Percentiles rank a stretch among this genome's conserved stretches.
These are phyloP conservation scores for Exophiala aquamarina DNA, from an alignment of 2,329 filamentous ascomycete genomes.

Conservation along the genomic window DNA sequence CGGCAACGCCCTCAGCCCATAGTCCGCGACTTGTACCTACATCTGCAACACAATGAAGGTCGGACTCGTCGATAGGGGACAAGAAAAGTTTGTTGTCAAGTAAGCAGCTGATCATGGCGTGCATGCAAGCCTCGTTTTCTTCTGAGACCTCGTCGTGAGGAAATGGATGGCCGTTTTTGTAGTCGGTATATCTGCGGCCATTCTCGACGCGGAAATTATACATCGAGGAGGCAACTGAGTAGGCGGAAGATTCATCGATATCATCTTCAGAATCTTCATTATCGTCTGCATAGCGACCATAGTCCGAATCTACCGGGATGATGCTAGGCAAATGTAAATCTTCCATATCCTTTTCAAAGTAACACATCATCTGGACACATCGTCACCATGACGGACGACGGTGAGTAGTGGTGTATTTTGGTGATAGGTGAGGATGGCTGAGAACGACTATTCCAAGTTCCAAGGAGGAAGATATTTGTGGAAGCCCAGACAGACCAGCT, in stretches of 20 bases:
- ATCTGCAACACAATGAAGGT: slow-evolving; percentile 30
- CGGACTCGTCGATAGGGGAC: slow-evolving; percentile 22
- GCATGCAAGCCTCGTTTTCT: slow-evolving; percentile 23
- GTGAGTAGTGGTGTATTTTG: too few species aligned
- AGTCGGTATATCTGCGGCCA: slow-evolving; percentile 36
- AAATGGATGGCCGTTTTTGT: slow-evolving; percentile 31
- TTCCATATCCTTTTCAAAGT: slow-evolving; percentile 22
- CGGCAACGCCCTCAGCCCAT: slow-evolving; percentile 36
- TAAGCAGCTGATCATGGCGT: slow-evolving; percentile 20
- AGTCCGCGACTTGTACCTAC: slow-evolving; percentile 35
- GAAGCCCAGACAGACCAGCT: too few species aligned
- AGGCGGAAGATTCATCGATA: slow-evolving; percentile 17
- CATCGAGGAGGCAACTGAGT: slow-evolving; percentile 30
- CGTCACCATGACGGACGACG: too few species aligned
- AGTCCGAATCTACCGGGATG: slow-evolving; percentile 23
- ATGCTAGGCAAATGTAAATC: slow-evolving; percentile 14
- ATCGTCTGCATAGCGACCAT: slow-evolving; percentile 10
- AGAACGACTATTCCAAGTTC: too few species aligned
- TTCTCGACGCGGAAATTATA: slow-evolving; percentile 35
- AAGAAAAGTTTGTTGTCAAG: slow-evolving; percentile 23
- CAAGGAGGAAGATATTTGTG: too few species aligned
- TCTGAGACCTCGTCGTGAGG: slow-evolving; percentile 27
- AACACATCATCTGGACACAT: not conserved
- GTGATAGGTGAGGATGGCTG: too few species aligned
- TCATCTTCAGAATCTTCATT: slow-evolving; percentile 11